Base-by-base conservation (phyloP, 23 red algal genomes). In the Cyanidiococcus yangmingshanensis region DNA sequence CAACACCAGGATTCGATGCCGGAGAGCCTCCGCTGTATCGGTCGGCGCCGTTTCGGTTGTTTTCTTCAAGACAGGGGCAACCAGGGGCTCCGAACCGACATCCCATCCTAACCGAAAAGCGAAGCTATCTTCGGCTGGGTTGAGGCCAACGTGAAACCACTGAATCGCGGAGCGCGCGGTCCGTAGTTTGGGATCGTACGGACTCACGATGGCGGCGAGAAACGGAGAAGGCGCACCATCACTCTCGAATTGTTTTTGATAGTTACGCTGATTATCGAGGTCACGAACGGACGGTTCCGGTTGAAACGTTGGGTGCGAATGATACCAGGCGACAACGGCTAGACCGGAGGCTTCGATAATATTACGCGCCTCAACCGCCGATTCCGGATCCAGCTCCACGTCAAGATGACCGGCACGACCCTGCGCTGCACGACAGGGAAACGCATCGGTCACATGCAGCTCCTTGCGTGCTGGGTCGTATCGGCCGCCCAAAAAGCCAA, bases 281-380 rank as follows among this genome's bases (percentile, higher is more conserved):
- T 92, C 89, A 1, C 84, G 68, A 41, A 80, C 75, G 45, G 76
- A 82, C 2, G 89, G 89, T 50, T 80, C 85, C 12, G 80, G 77
- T 0, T 74, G 82, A 76, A 92, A 92, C 2, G 37, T 50, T n/a
- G 89, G 89, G 39, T 92, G 89, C 18, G 67, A 77, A 37, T 92
- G 89, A 87, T 92, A 92, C 89, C 89, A 92, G 1, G 83, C 89
- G 15, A 92, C 79, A 31, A 92, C 77, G 3, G 71, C 39, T 58
- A 92, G 58, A 1, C 84, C 84, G 58, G 82, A 84, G 2, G 57
- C 77, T 39, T 82, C 79, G 37, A 83, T 81, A 33, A 74, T 75
- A 27, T n/a, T 75, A 37, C 76, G 59, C 31, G 80, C 80, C 54
- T 92, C 83, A 12, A 92, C 76, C 39, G 79, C 76, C 36, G 82